Percentiles rank a stretch among this genome's conserved stretches.
These are phyloP conservation scores for Thielaviopsis musarum DNA, from an alignment of 2,329 filamentous ascomycete species.

Conservation along the genomic window DNA sequence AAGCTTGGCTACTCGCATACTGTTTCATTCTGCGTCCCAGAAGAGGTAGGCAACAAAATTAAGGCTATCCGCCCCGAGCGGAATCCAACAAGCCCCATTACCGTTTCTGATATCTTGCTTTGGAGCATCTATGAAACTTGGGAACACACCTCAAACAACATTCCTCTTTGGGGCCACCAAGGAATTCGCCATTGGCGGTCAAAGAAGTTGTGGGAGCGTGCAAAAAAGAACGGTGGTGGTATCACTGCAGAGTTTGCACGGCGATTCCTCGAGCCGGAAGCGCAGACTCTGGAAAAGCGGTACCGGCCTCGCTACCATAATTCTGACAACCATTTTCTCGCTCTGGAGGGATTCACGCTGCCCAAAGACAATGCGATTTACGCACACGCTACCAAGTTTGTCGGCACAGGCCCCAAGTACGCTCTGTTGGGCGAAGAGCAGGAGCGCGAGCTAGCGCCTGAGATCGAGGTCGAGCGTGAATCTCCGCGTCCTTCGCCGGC, in stretches of 20 bases:
- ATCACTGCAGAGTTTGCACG: conserved; percentile 20
- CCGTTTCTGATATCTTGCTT: conserved; percentile 35
- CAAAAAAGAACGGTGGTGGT: not conserved
- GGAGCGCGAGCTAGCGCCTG: conserved; percentile 48
- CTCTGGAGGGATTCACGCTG: not conserved
- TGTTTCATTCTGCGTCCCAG: conserved; percentile 40
- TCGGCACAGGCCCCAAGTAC: not conserved
- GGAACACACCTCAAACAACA: conserved; percentile 27
- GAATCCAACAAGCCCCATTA: conserved; percentile 19
- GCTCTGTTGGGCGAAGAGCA: conserved; percentile 44
- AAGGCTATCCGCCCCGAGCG: conserved; percentile 12
- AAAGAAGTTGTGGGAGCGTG: conserved; percentile 19
- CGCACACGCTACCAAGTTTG: not conserved
- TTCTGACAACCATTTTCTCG: not conserved
- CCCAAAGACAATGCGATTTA: not conserved
- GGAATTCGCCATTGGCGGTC: conserved; percentile 33
- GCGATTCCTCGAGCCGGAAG: conserved; percentile 38
- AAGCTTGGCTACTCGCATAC: conserved; percentile 50
- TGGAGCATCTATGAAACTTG: conserved; percentile 46
- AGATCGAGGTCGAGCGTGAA: conserved; percentile 43
- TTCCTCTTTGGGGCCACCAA: conserved; percentile 45
- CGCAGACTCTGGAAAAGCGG: conserved; percentile 30
- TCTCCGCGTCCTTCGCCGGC: conserved; percentile 29
- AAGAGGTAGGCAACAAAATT: conserved; percentile 42
- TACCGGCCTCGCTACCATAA: conserved; percentile 26